Conservation (phyloP, 2,329 filamentous ascomycete species). For the Arthrinium puccinioides region DNA sequence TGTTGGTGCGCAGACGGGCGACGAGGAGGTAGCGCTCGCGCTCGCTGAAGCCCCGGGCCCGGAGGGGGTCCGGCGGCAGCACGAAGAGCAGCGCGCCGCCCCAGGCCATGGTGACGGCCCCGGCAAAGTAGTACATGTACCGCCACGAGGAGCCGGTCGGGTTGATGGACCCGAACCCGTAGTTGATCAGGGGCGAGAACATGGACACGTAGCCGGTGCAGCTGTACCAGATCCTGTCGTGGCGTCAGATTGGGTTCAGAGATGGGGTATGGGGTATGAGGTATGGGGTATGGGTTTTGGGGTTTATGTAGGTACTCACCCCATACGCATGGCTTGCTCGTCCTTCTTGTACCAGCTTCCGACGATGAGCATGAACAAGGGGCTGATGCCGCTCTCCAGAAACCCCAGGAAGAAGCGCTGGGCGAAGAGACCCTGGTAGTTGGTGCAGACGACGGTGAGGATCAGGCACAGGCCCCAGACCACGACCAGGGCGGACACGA, state of each 20-base stretch:
- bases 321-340: conserved; percentile 37
- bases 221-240: conserved; percentile 32
- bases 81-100: conserved; percentile 29
- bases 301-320: too few relatives aligned
- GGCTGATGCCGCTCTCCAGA: conserved; percentile 39
- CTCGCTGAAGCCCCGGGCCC: conserved; percentile 29
- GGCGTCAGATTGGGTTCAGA: neutral
- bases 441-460: conserved; percentile 30
- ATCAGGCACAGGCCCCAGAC: conserved; percentile 31
- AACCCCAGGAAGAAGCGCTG: conserved; percentile 37
- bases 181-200: conserved; percentile 24
- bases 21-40: conserved; percentile 36
- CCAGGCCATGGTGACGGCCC: conserved; percentile 34
- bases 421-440: conserved; percentile 33
- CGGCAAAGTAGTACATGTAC: conserved; percentile 35
- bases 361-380: conserved; percentile 43
- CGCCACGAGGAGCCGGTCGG: conserved; percentile 34
- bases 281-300: too few relatives aligned
- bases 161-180: conserved; percentile 32
- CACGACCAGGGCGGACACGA: conserved; percentile 23
- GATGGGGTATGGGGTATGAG: neutral
- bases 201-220: conserved; percentile 30
- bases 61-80: conserved; percentile 33
- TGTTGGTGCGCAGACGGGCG: conserved; percentile 25
- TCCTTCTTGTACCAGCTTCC: conserved; percentile 39